Percentiles rank a stretch among this genome's conserved stretches.
Evolutionary conservation across 2,329 filamentous ascomycete species (phyloP).

Genomic region (Blumeria hordei): DNA sequence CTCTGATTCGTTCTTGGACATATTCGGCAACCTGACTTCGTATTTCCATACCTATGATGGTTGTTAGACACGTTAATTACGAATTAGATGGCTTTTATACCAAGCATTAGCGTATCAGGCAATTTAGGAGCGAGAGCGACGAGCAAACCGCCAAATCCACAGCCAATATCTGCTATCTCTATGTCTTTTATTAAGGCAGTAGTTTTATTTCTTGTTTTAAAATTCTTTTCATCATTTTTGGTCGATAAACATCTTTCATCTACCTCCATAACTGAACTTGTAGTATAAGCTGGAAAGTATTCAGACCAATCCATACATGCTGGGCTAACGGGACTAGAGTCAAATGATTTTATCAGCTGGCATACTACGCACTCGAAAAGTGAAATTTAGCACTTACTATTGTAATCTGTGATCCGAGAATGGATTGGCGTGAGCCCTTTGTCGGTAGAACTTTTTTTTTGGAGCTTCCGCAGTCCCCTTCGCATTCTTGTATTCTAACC

Average conservation of each 20-base stretch:
- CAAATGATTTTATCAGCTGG: conserved; percentile 10
- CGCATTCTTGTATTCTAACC: conserved; percentile 36
- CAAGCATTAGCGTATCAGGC: conserved; percentile 62
- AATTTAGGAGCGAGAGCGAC: conserved; percentile 64
- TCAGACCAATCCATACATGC: conserved; percentile 76
- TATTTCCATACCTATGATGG: conserved; percentile 57
- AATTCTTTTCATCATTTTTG: conserved; percentile 7
- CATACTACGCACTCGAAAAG: conserved; percentile 1
- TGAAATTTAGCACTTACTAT: conserved; percentile 39
- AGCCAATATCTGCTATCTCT: conserved; percentile 89
- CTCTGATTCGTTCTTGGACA: conserved; percentile 67
- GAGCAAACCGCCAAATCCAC: conserved; percentile 78
- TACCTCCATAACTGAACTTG: conserved; percentile 16
- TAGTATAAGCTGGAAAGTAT: conserved; percentile 53
- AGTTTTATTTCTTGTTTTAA: conserved; percentile 2
- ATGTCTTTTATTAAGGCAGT: conserved; percentile 37
- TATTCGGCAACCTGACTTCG: conserved; percentile 74
- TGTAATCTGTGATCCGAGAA: conserved; percentile 81
- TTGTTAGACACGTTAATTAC: conserved; percentile 4
- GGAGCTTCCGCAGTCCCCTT: conserved; percentile 32
- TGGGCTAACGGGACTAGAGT: conserved; percentile 47
- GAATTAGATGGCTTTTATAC: conserved; percentile 21
- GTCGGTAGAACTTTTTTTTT: conserved; percentile 87
- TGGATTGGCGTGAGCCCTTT: conserved; percentile 90
- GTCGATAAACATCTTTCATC: conserved; percentile 7